phyloP scores from a whole-genome alignment of 192 early-diverging fungal genomes.

The Mortierella alpina region DNA sequence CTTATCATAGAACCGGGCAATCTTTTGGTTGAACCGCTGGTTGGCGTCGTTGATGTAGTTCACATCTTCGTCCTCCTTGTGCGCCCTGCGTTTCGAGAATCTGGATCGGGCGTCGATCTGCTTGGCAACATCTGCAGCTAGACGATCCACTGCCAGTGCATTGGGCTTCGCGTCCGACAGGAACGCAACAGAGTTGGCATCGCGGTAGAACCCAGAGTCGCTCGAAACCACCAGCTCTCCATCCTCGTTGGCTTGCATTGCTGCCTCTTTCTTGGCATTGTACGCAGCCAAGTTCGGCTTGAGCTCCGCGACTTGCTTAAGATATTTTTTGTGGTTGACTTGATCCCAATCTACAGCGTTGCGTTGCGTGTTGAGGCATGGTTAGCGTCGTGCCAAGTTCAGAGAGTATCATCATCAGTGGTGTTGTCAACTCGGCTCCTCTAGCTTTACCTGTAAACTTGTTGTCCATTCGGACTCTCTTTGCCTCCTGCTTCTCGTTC shows the following conservation, averaged over 20 bases:
- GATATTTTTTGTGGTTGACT: conserved; percentile 90
- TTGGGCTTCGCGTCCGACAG: conserved; percentile 71
- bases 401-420: no score
- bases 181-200: conserved; percentile 76
- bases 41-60: conserved; percentile 98
- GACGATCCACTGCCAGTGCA: conserved; percentile 70
- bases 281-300: conserved; percentile 88
- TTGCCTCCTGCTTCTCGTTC: conserved; percentile 84
- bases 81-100: conserved; percentile 73
- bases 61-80: conserved; percentile 87
- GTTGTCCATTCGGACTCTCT: conserved; percentile 70
- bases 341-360: conserved; percentile 76
- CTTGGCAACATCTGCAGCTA: conserved; percentile 79
- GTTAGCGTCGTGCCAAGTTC: background rate
- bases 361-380: background rate
- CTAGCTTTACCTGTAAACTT: conserved; percentile 79
- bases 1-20: conserved; percentile 94
- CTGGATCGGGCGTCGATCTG: conserved; percentile 74
- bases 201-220: conserved; percentile 68
- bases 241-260: conserved; percentile 53
- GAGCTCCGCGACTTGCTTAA: conserved; percentile 78
- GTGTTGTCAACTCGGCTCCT: no score
- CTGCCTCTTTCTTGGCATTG: conserved; percentile 69
- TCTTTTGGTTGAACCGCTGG: conserved; percentile 95
- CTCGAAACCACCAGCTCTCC: conserved; percentile 49